Evolutionary conservation across 345 rosid genomes (phyloP), one percentile per base, ranked within the genome.

Genomic region (Lepidium didymum): DNA sequence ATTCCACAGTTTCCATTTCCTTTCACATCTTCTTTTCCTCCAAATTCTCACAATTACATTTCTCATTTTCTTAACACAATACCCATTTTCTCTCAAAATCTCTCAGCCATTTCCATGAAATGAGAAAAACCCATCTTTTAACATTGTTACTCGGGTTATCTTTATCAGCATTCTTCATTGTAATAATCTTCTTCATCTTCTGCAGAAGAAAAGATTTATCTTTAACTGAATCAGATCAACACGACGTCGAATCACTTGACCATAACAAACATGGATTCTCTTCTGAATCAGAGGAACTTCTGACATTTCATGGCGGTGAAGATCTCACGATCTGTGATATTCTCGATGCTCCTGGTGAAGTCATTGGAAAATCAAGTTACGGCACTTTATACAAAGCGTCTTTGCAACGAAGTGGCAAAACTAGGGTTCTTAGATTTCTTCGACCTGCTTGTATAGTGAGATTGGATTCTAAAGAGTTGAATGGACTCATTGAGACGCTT

Each of bases 291-390:
- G 96, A 90, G 83, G 94, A 86, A 8, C 82, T 88, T 54, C 46
- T 84, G 25, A 81, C 77, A 7, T 93, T 93, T 59, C 81, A 42
- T 14, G 92, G 92, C 10, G 97, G 94, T 0, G 80, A 83, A 55
- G 92, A 81, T 78, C 86, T 93, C 0, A 87, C 92, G 21, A 86
- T 84, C 36, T 68, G 72, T 53, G 97, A 93, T 78, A 84, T 93
- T 54, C 87, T 93, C 64, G 97, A 93, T 29, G 96, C 98, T 55
- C 97, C 98, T 0, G 98, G 98, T 4, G 98, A 93, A 70, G 98
- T 93, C 33, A 87, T 93, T 10, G 96, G 97, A 16, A 93, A 93
- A 61, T 88, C 98, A 56, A 84, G 79, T 80, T 84, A 83, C 70
- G 97, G 97, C 0, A 93, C 98, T 27, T 71, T 90, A 57, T 90